Evolutionary conservation across 1,284 basidiomycete genomes (phyloP).

Genomic region (Sanghuangporus weigelae): DNA sequence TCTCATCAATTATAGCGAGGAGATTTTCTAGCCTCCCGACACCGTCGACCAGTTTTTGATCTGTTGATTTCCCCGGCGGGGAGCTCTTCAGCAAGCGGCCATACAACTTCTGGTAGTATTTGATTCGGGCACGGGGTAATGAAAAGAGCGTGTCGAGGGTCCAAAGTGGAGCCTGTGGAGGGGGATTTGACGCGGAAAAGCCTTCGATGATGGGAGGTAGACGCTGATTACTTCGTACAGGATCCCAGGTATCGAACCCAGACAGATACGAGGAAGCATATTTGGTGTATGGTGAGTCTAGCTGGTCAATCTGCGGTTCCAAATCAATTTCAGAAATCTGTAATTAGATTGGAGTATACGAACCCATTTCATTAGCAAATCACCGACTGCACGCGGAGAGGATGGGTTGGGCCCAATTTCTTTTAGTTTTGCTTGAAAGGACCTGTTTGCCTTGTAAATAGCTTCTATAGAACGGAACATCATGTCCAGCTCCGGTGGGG

Average conservation of each 20-base stretch:
- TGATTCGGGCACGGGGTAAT: conserved; percentile 78
- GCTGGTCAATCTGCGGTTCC: conserved; percentile 72
- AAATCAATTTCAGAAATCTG: conserved; percentile 14
- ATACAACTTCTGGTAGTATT: conserved; percentile 94
- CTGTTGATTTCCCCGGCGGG: conserved; percentile 83
- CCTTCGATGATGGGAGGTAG: conserved; percentile 65
- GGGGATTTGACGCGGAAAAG: conserved; percentile 63
- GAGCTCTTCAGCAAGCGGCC: conserved; percentile 84
- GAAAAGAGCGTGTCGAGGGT: conserved; percentile 85
- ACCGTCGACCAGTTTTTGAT: conserved; percentile 75
- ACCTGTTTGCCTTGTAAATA: conserved; percentile 88
- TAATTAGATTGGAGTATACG: conserved; percentile 25
- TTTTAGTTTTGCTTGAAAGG: conserved; percentile 77
- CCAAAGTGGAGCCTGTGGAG: conserved; percentile 55
- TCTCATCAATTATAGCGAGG: conserved; percentile 60
- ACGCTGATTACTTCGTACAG: conserved; percentile 70
- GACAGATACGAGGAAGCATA: conserved; percentile 72
- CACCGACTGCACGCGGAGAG: conserved; percentile 93
- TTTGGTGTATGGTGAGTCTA: conserved; percentile 81
- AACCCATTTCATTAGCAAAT: conserved; percentile 97
- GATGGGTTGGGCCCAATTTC: conserved; percentile 92
- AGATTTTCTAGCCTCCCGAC: conserved; percentile 79
- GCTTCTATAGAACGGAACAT: conserved; percentile 94
- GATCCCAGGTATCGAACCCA: conserved; percentile 83
- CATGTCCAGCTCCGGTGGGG: conserved; percentile 84